These are phyloP conservation scores for Erythrophleum fordii DNA, from an alignment of 306 rosid genomes.

Conservation along the genomic window DNA sequence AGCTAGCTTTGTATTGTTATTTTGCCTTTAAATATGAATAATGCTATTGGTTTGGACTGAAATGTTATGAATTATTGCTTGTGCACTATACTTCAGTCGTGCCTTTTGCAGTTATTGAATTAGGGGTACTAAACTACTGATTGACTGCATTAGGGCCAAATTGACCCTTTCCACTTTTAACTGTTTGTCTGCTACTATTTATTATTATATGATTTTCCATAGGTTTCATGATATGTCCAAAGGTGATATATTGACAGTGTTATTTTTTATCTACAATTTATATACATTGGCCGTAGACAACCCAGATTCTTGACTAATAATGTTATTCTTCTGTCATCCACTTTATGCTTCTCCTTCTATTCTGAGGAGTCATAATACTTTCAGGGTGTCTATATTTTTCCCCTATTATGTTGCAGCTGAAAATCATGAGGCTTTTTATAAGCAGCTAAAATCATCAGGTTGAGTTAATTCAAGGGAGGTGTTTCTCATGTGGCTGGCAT, in stretches of 20 bases:
- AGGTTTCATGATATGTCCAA: constrained; percentile 18
- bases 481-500: constrained; percentile 1
- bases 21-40: not conserved
- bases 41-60: constrained; percentile 27
- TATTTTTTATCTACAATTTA: not conserved
- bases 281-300: not conserved
- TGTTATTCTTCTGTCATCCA: constrained; percentile 19
- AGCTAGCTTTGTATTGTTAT: not conserved
- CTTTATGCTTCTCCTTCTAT: constrained; percentile 5
- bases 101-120: constrained; percentile 24
- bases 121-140: not conserved
- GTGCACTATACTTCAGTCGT: not conserved
- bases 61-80: constrained; percentile 1
- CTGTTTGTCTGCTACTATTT: not conserved
- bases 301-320: not conserved
- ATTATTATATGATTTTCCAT: not conserved
- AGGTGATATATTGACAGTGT: not conserved
- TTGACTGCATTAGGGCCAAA: not conserved
- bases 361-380: not conserved
- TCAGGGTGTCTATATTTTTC: not conserved
- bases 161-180: not conserved
- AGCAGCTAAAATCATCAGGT: constrained; percentile 1
- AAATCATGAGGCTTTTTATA: constrained; percentile 7
- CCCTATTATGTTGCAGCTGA: not conserved
- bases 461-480: not conserved